phyloP scores from a whole-genome alignment of 352 stramenopile genomes.

The Pythium brachiatum region DNA sequence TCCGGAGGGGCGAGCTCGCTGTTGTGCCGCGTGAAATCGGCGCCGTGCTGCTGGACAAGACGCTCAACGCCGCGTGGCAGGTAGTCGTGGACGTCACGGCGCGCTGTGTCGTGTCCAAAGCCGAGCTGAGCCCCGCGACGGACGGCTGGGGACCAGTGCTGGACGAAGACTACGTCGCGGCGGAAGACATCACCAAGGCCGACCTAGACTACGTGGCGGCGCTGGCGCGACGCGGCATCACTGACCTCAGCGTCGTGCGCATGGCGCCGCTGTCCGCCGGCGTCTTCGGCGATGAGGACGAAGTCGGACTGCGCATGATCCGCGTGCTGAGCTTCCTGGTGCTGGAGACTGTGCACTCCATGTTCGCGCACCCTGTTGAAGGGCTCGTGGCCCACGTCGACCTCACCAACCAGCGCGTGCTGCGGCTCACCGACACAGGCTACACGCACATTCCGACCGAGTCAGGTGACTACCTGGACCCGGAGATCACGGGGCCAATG shows the following conservation, averaged over 20 bases:
- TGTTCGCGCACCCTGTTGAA: conserved; percentile 49
- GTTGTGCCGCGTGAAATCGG: conserved; percentile 42
- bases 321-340: conserved; percentile 47
- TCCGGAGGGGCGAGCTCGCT: conserved; percentile 23
- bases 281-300: conserved; percentile 38
- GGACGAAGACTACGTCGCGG: conserved; percentile 46
- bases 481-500: conserved; percentile 36
- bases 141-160: conserved; percentile 47
- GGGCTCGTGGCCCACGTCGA: conserved; percentile 47
- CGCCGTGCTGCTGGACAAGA: conserved; percentile 37
- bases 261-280: conserved; percentile 41
- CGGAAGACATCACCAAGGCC: conserved; percentile 42
- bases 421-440: conserved; percentile 40
- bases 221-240: conserved; percentile 42
- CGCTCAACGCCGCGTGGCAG: conserved; percentile 30
- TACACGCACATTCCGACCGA: conserved; percentile 46
- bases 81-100: conserved; percentile 43
- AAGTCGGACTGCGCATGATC: conserved; percentile 43
- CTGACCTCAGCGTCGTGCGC: conserved; percentile 41
- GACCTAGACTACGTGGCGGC: conserved; percentile 39
- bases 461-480: conserved; percentile 44
- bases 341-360: conserved; percentile 40
- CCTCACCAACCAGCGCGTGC: conserved; percentile 38
- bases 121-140: conserved; percentile 35
- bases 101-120: conserved; percentile 29